Percentiles rank a stretch among this genome's conserved stretches.
These are phyloP conservation scores for Dothiorella sarmentorum DNA, from an alignment of 2,329 filamentous ascomycete species.

Conservation along the genomic window DNA sequence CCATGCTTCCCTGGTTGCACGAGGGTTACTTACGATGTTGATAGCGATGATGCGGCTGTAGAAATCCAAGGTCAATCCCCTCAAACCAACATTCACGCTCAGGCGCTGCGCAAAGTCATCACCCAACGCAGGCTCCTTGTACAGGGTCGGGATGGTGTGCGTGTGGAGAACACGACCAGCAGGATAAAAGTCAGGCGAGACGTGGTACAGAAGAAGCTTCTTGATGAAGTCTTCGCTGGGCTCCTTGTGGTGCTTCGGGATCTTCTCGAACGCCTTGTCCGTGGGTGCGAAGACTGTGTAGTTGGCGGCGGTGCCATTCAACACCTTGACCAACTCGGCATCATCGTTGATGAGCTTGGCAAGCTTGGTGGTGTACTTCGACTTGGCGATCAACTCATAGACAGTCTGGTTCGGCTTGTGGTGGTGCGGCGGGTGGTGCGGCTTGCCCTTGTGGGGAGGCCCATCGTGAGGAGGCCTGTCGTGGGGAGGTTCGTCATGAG, in stretches of 20 bases:
- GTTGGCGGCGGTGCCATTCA: conserved; percentile 73
- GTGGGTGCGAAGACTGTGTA: conserved; percentile 79
- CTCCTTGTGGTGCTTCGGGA: conserved; percentile 55
- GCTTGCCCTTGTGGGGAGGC: conserved; percentile 27
- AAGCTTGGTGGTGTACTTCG: conserved; percentile 74
- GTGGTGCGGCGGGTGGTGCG: conserved; percentile 35
- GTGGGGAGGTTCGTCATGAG: conserved; percentile 14
- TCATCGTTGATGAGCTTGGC: conserved; percentile 71
- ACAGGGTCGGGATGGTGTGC: conserved; percentile 70
- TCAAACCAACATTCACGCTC: conserved; percentile 59
- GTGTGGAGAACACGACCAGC: conserved; percentile 62
- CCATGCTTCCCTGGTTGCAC: background rate
- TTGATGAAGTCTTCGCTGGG: conserved; percentile 68
- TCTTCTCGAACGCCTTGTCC: conserved; percentile 70
- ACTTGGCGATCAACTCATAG: conserved; percentile 73
- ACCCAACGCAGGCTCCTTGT: conserved; percentile 59
- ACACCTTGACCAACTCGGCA: conserved; percentile 64
- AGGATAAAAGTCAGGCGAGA: conserved; percentile 65
- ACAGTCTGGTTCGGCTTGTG: conserved; percentile 62
- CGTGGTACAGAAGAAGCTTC: conserved; percentile 69
- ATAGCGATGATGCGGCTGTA: conserved; percentile 66
- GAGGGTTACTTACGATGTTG: conserved; percentile 59
- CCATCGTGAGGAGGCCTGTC: conserved; percentile 21
- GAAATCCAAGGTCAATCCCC: conserved; percentile 72
- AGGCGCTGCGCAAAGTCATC: conserved; percentile 66